Base-by-base conservation (phyloP, 352 stramenopile species). In the Phytophthora sansomeana region DNA sequence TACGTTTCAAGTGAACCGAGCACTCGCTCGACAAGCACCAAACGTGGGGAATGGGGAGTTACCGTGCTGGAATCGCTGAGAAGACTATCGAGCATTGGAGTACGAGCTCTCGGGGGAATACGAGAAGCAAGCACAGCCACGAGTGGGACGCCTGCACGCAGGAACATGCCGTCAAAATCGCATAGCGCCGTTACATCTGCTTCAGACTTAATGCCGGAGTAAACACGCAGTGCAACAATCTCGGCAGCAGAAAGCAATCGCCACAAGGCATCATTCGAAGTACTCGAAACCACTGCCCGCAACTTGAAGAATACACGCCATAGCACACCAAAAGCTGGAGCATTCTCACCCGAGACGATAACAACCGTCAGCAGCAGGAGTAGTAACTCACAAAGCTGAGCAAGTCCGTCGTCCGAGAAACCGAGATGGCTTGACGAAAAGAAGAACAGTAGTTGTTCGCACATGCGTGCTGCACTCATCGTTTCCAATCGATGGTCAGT, bases 371-470 rank as follows among this genome's bases (percentile, higher is more conserved):
- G 41, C 26, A 85, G 38, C 5, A 75, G 52, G 9, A 77, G 39
- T 24, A 87, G 47, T 39, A 89, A 32, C 19, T 79, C 61, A 43
- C 73, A 87, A 5, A 89, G 53, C 28, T 56, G 48, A 14, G 29
- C 19, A 11, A 62, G 24, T 32, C 39, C 39, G 5, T 13, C 44
- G 33, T 63, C 26, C 13, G 47, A n/a, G 8, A 51, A 50, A 4
- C 49, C 16, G 9, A 35, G 4, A 14, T 54, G 21, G n/a, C 29
- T 59, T 35, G 48, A 61, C 2, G 59, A 62, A 44, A 89, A 60
- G 10, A 75, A 78, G 38, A 85, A 87, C 29, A 87, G 36, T 19
- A 87, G 24, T 56, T 85, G 78, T 26, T 89, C 78, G 29, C 76
- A 86, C 52, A 87, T 74, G 8, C 63, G 74, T 13, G 61, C 56